Evolutionary conservation across 1,284 basidiomycete species (phyloP).

Genomic region (Xerocomus tenax): DNA sequence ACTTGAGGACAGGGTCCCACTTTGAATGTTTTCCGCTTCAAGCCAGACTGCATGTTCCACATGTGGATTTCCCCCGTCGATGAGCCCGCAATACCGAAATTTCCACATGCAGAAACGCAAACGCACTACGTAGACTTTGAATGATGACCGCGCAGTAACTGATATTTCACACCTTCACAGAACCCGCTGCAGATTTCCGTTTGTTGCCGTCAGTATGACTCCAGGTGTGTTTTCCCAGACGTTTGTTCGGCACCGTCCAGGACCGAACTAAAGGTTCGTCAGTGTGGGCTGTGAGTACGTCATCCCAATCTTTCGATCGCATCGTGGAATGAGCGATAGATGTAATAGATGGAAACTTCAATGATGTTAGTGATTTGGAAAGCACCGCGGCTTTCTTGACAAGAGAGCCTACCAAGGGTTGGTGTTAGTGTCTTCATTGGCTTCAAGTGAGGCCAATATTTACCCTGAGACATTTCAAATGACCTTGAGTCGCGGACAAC

Average conservation of each 20-base stretch:
- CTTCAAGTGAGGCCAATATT: neutral
- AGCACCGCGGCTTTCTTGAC: constrained; percentile 76
- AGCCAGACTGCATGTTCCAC: constrained; percentile 96
- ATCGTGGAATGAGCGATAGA: constrained; percentile 73
- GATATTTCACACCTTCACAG: constrained; percentile 49
- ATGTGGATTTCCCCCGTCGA: constrained; percentile 72
- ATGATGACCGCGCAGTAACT: neutral
- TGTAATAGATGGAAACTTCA: constrained; percentile 76
- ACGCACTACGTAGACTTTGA: constrained; percentile 49
- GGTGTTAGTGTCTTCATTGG: neutral
- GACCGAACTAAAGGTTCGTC: constrained; percentile 75
- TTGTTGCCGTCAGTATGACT: constrained; percentile 42
- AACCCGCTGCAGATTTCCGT: constrained; percentile 45
- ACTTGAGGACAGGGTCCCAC: constrained; percentile 55
- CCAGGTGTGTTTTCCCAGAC: constrained; percentile 67
- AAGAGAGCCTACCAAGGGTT: constrained; percentile 54
- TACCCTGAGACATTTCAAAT: constrained; percentile 92
- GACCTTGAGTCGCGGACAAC: constrained; percentile 90
- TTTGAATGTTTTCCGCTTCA: constrained; percentile 71
- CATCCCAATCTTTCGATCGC: constrained; percentile 94
- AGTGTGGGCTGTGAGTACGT: constrained; percentile 83
- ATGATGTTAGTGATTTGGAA: constrained; percentile 68
- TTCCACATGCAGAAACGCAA: constrained; percentile 90
- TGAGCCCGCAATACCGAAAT: constrained; percentile 84
- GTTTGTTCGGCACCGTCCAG: constrained; percentile 82